Percentiles rank a stretch among this genome's conserved stretches.
Evolutionary conservation across 768 basidiomycete species (phyloP).

Genomic region (Phylloporus sp.): DNA sequence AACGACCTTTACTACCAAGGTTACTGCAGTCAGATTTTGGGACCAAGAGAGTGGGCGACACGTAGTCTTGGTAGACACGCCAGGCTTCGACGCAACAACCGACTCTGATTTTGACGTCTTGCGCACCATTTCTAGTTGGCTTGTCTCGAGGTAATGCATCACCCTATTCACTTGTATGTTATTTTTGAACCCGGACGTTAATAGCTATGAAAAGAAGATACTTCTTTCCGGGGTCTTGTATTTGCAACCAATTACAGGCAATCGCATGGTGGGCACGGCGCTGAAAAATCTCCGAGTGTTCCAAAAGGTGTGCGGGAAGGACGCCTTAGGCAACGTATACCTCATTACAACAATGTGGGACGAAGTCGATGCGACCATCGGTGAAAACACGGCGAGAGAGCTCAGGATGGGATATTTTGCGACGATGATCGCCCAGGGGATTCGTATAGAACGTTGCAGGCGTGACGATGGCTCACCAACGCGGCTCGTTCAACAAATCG

Average conservation of each 20-base stretch:
- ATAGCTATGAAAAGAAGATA: not conserved
- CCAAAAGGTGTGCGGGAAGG: not conserved
- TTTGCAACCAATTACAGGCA: not conserved
- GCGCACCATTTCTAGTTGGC: not conserved
- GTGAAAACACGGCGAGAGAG: conserved; percentile 13
- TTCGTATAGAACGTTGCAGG: not conserved
- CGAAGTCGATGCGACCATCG: conserved; percentile 19
- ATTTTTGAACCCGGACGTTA: not conserved
- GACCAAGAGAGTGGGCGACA: not conserved
- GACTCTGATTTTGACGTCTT: not conserved
- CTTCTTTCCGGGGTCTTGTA: not conserved
- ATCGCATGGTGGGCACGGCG: not conserved
- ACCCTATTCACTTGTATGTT: no score
- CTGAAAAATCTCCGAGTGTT: not conserved
- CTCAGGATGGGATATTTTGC: conserved; percentile 9
- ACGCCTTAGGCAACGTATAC: conserved; percentile 22
- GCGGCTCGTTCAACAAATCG: not conserved
- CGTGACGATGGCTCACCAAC: not conserved
- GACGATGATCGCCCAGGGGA: not conserved
- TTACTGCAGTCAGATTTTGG: not conserved
- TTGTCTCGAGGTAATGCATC: not conserved
- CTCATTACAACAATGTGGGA: conserved; percentile 42
- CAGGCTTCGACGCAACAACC: not conserved
- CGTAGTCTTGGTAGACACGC: not conserved
- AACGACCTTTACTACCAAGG: not conserved